A percentile compares a stretch with the other conserved stretches of the same genome.
phyloP scores from a whole-genome alignment of 768 basidiomycete species.

The Suillus paluster region DNA sequence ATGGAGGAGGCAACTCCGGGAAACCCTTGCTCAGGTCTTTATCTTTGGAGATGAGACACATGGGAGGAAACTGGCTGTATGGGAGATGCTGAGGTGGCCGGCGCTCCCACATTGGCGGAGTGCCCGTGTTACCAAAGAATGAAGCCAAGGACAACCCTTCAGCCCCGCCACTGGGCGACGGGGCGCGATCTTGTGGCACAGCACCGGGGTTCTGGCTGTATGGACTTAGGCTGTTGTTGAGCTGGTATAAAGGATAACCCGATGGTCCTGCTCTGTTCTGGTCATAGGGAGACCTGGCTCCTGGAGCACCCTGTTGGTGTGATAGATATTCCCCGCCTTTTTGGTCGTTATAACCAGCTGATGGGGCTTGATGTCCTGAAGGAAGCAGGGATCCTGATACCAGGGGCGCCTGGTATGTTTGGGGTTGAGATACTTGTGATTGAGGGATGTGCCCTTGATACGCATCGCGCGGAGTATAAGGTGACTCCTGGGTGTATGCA shows the following conservation, averaged over 20 bases:
- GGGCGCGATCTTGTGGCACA: constrained; percentile 10
- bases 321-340: constrained; percentile 6
- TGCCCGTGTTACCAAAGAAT: constrained; percentile 33
- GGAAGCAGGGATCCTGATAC: constrained; percentile 7
- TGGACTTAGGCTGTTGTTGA: not conserved
- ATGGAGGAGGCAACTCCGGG: constrained; percentile 46
- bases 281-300: not conserved
- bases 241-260: not conserved
- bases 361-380: constrained; percentile 12
- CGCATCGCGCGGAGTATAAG: constrained; percentile 16
- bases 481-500: constrained; percentile 3
- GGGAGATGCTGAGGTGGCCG: constrained; percentile 16
- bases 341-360: constrained; percentile 11
- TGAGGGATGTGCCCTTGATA: constrained; percentile 15
- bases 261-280: constrained; percentile 1
- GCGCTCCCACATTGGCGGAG: constrained; percentile 33
- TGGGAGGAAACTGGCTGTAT: constrained; percentile 31
- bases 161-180: not conserved
- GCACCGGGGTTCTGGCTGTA: constrained; percentile 2
- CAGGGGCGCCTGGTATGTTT: constrained; percentile 7
- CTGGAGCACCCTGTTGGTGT: not conserved
- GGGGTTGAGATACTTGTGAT: constrained; percentile 10
- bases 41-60: constrained; percentile 33
- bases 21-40: constrained; percentile 46
- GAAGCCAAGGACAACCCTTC: constrained; percentile 20